These are phyloP conservation scores for Chytriomyces sp. DNA, from an alignment of 192 early-diverging fungal species.

Conservation along the genomic window DNA sequence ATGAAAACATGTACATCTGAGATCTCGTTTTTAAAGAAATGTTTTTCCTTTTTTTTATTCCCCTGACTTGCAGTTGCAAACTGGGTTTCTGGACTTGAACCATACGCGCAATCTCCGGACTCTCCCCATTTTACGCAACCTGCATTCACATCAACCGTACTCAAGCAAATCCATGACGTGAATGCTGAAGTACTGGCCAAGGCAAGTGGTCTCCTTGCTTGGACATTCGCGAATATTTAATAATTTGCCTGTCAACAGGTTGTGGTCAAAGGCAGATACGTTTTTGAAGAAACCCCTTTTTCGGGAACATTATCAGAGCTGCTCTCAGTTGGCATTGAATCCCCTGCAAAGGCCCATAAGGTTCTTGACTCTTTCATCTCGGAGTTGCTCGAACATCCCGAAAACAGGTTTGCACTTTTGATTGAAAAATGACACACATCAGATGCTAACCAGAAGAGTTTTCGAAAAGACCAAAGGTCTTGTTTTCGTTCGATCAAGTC, in stretches of 20 bases:
- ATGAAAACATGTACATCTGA: no score
- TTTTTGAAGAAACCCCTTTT: neutral
- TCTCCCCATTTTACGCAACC: constrained; percentile 12
- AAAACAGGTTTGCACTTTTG: constrained; percentile 20
- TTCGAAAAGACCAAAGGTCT: constrained; percentile 29
- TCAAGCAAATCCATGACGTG: constrained; percentile 17
- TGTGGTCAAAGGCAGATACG: neutral
- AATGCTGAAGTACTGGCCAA: constrained; percentile 16
- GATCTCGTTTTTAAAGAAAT: neutral
- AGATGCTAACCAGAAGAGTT: neutral
- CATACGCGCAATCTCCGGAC: constrained; percentile 1
- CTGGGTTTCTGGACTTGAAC: constrained; percentile 26
- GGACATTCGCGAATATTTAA: no score
- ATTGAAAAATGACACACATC: neutral
- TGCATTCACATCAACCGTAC: constrained; percentile 13
- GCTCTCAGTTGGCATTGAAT: constrained; percentile 2
- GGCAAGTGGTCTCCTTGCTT: neutral
- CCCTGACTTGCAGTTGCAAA: constrained; percentile 5
- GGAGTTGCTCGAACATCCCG: constrained; percentile 26
- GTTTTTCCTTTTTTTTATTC: neutral
- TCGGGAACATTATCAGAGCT: constrained; percentile 12
- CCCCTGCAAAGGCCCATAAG: neutral
- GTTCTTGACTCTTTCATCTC: constrained; percentile 22
- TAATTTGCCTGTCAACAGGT: neutral
- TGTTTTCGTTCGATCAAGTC: constrained; percentile 42